Evolutionary conservation across 2,329 filamentous ascomycete species (phyloP), one percentile per base, ranked within the genome.

Genomic region (Ceratocystis albifundus): DNA sequence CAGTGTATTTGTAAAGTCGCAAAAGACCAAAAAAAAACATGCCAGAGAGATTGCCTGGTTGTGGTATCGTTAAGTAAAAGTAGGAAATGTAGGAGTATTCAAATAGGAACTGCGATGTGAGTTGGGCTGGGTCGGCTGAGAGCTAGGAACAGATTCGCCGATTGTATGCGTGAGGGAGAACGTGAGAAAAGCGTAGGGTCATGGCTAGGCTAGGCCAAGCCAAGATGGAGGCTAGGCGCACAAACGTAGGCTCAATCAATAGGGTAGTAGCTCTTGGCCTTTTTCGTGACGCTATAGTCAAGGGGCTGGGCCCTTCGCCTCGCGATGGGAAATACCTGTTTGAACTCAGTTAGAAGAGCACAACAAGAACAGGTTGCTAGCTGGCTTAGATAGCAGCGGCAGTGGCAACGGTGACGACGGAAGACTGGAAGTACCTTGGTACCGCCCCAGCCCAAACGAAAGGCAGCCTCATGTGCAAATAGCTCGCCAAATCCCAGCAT

Each of bases 401-500:
- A 41, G 28, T 70, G 65, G 57, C 68, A 57, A 5, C 62, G 28
- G 10, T 83, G 61, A 22, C 64, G 64, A n/a, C 61, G 67, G 57
- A 66, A 63, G 41, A 66, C 50, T 41, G 64, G 64, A 68, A 68
- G 65, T 81, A 96, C 94, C 85, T 94, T 96, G 68, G 94, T 97
- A 65, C 88, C 88, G 70, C 88, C 87, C 94, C 94, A 99, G 68
- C 94, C 94, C 71, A 97, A 79, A 72, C 93, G 81, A 74, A 93
- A 99, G 1, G 94, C 94, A 63, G 90, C 88, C 78, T 99, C 94
- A 74, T 99, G 94, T 65, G 94, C 94, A 76, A 99, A 93, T 64
- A 99, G 78, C 78, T 99, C 94, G 71, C 94, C 94, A 73, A 99
- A 96, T 1, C 94, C 94, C 72, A 99, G 78, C 94, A 99, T 99